These are phyloP conservation scores for Mychonastes homosphaera DNA, from an alignment of 139 green algal genomes.

Conservation along the genomic window DNA sequence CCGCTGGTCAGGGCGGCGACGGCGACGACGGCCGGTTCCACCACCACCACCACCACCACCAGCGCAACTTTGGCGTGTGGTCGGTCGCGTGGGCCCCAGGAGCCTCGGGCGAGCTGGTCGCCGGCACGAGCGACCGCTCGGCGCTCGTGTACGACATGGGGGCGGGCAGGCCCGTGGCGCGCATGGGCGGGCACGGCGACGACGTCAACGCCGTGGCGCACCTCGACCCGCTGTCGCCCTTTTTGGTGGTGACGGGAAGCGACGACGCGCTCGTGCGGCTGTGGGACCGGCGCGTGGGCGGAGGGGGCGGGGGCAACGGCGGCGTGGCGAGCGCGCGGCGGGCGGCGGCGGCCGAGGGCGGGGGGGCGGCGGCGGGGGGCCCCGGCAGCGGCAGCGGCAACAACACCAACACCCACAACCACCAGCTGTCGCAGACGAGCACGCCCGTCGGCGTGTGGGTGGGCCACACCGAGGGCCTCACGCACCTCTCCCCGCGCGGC, in stretches of 20 bases:
- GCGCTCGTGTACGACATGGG: constrained; percentile 76
- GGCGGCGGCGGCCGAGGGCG: too few species aligned
- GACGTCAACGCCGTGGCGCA: constrained; percentile 92
- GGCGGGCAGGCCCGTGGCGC: constrained; percentile 18
- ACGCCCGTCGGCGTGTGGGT: constrained; percentile 58
- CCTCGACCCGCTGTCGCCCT: constrained; percentile 20
- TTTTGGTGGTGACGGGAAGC: constrained; percentile 48
- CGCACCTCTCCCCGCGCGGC: constrained; percentile 63
- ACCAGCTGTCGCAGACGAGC: constrained; percentile 12
- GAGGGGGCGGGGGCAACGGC: too few species aligned
- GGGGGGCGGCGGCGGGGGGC: too few species aligned
- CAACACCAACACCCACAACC: constrained; percentile 7
- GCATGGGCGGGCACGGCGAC: constrained; percentile 43
- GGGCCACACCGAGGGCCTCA: constrained; percentile 88
- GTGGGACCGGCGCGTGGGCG: constrained; percentile 9
- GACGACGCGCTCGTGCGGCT: constrained; percentile 42
- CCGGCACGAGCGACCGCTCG: constrained; percentile 57
- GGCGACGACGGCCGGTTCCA: constrained; percentile 21
- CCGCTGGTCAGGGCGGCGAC: too few species aligned
- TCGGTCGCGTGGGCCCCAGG: too few species aligned
- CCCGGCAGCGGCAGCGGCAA: too few species aligned
- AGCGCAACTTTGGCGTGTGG: too few species aligned
- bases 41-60: background rate
- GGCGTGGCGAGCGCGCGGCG: too few species aligned
- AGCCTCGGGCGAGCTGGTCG: background rate